Percentiles rank a stretch among this genome's conserved stretches.
phyloP scores from a whole-genome alignment of 805 yeast genomes.

The Lachancea quebecensis region DNA sequence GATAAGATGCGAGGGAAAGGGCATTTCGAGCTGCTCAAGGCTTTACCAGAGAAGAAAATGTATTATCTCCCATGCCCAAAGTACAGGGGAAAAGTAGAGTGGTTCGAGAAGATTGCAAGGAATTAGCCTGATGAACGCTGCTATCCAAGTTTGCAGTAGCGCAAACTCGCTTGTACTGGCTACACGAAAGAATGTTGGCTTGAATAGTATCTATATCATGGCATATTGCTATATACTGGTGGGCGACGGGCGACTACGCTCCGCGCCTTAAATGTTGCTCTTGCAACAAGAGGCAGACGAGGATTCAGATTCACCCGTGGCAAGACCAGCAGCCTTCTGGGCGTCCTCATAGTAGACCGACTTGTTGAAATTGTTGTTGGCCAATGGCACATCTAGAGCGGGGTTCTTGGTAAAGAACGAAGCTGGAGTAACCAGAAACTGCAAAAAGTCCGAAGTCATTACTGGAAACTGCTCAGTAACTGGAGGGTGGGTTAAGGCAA shows the following conservation, averaged over 20 bases:
- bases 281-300: constrained; percentile 13
- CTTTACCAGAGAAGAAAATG: background rate
- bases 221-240: background rate
- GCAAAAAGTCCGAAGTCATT: constrained; percentile 78
- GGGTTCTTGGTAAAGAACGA: constrained; percentile 77
- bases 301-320: constrained; percentile 1
- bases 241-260: background rate
- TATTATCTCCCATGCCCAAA: background rate
- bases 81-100: background rate
- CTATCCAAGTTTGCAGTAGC: too few relatives aligned
- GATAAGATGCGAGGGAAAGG: background rate
- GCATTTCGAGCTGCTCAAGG: background rate
- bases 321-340: constrained; percentile 13
- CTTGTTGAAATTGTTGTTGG: constrained; percentile 61
- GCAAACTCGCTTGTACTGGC: too few relatives aligned
- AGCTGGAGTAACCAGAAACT: constrained; percentile 57
- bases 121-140: background rate
- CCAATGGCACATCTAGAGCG: constrained; percentile 69
- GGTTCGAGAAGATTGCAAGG: background rate
- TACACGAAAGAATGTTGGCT: background rate
- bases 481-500: constrained; percentile 78
- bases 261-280: constrained; percentile 10
- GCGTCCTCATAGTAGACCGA: constrained; percentile 37
- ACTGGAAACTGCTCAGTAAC: constrained; percentile 84
- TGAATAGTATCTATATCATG: background rate